These are phyloP conservation scores for Sugiyamaella neomexicana DNA, from an alignment of 1,139 yeast species.

Conservation along the genomic window DNA sequence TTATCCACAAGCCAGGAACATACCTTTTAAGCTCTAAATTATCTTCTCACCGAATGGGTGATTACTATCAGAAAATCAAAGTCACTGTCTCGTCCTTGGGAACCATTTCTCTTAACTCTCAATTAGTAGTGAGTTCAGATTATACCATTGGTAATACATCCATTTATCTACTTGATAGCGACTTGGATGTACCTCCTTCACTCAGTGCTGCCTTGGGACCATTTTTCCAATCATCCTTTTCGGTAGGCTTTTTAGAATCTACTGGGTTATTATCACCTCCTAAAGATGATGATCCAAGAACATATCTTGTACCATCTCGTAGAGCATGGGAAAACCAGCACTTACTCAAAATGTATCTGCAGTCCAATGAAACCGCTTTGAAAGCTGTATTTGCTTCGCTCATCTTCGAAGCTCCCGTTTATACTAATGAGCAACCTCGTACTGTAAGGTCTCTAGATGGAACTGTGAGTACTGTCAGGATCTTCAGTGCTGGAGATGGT, in stretches of 20 bases:
- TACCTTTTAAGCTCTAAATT: constrained; percentile 35
- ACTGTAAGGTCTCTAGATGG: constrained; percentile 40
- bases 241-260: constrained; percentile 52
- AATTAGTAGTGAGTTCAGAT: constrained; percentile 48
- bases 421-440: constrained; percentile 56
- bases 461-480: constrained; percentile 35
- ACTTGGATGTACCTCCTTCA: constrained; percentile 55
- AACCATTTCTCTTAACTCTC: constrained; percentile 50
- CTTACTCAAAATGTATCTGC: constrained; percentile 60
- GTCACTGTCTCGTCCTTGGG: constrained; percentile 29
- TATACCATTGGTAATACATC: constrained; percentile 55
- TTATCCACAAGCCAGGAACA: constrained; percentile 8
- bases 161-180: constrained; percentile 64
- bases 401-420: constrained; percentile 63
- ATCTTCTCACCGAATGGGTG: constrained; percentile 48
- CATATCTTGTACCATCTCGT: constrained; percentile 78
- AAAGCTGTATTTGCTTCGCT: constrained; percentile 55
- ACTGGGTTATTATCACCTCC: constrained; percentile 49
- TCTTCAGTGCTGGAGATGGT: constrained; percentile 7
- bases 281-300: constrained; percentile 51
- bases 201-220: constrained; percentile 56
- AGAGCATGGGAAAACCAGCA: constrained; percentile 71
- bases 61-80: constrained; percentile 36
- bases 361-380: constrained; percentile 53
- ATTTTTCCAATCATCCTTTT: constrained; percentile 52